phyloP scores from a whole-genome alignment of 305 asterid genomes.

The Solanum hybrid region DNA sequence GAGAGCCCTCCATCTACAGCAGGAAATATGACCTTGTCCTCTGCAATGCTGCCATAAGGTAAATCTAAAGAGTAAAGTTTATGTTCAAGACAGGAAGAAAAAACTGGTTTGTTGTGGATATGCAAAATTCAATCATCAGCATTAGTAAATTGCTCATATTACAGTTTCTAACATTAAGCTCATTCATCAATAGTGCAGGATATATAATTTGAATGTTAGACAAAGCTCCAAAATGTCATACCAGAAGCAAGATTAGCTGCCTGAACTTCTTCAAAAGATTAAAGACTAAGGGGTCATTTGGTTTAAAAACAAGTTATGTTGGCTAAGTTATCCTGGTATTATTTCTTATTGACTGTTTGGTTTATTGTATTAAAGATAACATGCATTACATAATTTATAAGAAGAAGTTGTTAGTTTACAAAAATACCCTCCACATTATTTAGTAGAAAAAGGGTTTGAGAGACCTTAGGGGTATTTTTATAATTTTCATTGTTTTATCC shows the following conservation, averaged over 20 bases:
- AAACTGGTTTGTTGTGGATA: not conserved
- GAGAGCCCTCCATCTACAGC: constrained; percentile 40
- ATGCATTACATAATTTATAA: not conserved
- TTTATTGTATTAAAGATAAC: not conserved
- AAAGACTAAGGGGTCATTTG: not conserved
- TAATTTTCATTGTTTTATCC: not conserved
- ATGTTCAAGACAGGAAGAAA: not conserved
- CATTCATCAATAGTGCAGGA: not conserved
- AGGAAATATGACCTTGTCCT: constrained; percentile 38
- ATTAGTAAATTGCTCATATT: not conserved
- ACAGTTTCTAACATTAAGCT: not conserved
- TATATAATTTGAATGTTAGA: not conserved
- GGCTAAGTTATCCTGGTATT: not conserved
- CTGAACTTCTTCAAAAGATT: not conserved
- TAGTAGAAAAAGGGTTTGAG: not conserved
- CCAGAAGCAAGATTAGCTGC: not conserved
- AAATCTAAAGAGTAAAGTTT: not conserved
- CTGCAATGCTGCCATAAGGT: constrained; percentile 28
- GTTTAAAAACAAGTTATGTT: not conserved
- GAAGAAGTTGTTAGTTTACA: not conserved
- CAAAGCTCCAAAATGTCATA: not conserved
- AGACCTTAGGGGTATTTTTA: not conserved
- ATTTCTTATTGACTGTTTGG: not conserved
- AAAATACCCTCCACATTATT: not conserved
- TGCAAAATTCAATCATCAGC: not conserved